Evolutionary conservation across 164 flowering plant genomes (phyloP), one percentile per base, ranked within the genome.

Genomic region (Magnolia sinica): DNA sequence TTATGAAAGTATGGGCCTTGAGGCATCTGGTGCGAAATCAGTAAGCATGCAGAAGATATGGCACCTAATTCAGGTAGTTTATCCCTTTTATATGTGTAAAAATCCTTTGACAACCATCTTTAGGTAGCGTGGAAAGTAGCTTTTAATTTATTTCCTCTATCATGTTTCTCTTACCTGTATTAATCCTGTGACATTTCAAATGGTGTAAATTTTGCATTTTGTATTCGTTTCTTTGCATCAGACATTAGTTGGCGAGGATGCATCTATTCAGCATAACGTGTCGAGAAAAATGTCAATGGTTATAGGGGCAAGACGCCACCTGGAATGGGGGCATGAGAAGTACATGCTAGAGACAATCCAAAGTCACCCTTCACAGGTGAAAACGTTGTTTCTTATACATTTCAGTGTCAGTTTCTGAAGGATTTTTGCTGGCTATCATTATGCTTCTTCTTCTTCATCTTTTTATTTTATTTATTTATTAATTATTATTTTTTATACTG

Each of bases 281-380:
- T 89, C 98, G n/a, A 94, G 82, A 79, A 91, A 84, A 80, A 91
- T 94, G 96, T 88, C 91, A 64, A 76, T 94, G 70, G 86, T 90
- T 51, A 86, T 92, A 80, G 98, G 99, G 75, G 97, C 99, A 51
- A 90, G 97, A 81, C 88, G 84, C 65, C 99, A 96, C 81, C 90
- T 96, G 61, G 97, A 96, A 82, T 85, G 91, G 91, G 99, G 99
- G 19, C 99, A 96, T 86, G 97, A 91, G 80, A 96, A 91, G 77
- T 88, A 90, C 82, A 83, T 96, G 31, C 81, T 91, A 84, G 99
- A 96, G 76, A 91, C 92, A 3, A 96, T 94, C 76, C 97, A 96
- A 81, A 90, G 90, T 87, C 97, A 94, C 81, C 98, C 98, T 79
- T 89, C 94, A 23, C 99, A 94, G 91, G 99, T 92, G 27, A 73